phyloP scores from a whole-genome alignment of 2,329 filamentous ascomycete genomes.

The Xylariaceae sp. region DNA sequence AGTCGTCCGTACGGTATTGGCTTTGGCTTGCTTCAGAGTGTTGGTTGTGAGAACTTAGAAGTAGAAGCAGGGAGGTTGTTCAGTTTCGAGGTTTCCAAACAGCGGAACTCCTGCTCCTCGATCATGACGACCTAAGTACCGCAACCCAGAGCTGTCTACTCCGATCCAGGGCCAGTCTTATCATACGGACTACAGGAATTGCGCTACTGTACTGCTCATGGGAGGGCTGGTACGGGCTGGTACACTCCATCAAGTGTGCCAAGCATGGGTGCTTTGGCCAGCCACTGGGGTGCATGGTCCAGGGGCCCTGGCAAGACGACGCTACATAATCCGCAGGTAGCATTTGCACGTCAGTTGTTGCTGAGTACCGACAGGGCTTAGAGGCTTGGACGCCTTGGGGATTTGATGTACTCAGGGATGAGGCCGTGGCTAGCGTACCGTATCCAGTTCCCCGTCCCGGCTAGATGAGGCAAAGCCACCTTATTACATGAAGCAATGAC shows the following conservation, averaged over 20 bases:
- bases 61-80: neutral
- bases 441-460: conserved; percentile 1
- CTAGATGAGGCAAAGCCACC: neutral
- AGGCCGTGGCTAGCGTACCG: conserved; percentile 15
- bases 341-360: conserved; percentile 22
- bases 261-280: conserved; percentile 30
- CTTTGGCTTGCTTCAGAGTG: conserved; percentile 4
- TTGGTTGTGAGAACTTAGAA: no score
- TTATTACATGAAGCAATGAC: neutral
- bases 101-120: conserved; percentile 7
- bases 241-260: conserved; percentile 17
- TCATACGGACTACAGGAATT: conserved; percentile 21
- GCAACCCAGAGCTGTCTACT: conserved; percentile 3
- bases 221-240: neutral
- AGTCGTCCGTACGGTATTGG: neutral
- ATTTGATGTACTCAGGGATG: conserved; percentile 22
- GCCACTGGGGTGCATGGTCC: conserved; percentile 33
- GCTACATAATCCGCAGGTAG: neutral
- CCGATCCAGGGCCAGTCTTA: conserved; percentile 29
- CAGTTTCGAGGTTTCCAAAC: neutral
- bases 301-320: conserved; percentile 22
- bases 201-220: neutral
- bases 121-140: conserved; percentile 11
- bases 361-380: conserved; percentile 33
- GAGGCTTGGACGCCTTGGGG: conserved; percentile 28